Conservation (phyloP, 2,329 filamentous ascomycete species). For the Stachybotrys echinatus region DNA sequence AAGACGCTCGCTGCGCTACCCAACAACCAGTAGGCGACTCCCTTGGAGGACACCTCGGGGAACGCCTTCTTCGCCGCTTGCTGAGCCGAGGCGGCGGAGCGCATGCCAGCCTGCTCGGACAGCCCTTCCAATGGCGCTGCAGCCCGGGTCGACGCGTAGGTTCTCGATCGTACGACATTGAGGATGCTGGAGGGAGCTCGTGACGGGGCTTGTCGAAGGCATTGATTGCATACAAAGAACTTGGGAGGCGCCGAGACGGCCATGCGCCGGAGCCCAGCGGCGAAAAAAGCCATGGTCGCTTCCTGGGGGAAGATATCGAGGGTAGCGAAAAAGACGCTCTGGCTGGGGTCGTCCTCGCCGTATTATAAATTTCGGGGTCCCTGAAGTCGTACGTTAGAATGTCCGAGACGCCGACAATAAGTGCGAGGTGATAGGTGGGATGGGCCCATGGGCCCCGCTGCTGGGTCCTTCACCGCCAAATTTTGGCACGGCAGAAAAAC, state of each 20-base stretch:
- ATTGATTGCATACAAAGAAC: constrained; percentile 45
- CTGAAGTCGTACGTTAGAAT: neutral
- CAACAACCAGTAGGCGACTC: constrained; percentile 86
- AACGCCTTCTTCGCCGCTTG: constrained; percentile 33
- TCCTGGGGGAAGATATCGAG: neutral
- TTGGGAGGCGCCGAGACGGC: constrained; percentile 31
- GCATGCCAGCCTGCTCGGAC: constrained; percentile 17
- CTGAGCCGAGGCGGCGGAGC: constrained; percentile 12
- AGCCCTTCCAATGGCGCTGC: constrained; percentile 18
- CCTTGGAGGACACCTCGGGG: constrained; percentile 63
- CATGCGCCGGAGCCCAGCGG: constrained; percentile 35
- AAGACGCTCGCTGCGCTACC: constrained; percentile 91
- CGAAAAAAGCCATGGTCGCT: constrained; percentile 33
- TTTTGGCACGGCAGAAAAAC: constrained; percentile 24
- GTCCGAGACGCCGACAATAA: constrained; percentile 6
- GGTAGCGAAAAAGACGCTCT: neutral
- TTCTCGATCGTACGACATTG: constrained; percentile 31
- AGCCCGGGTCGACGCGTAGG: constrained; percentile 28
- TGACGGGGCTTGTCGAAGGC: constrained; percentile 29
- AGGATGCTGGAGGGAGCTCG: constrained; percentile 30
- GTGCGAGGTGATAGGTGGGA: constrained; percentile 24
- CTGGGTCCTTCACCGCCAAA: constrained; percentile 23
- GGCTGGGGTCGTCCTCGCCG: no score
- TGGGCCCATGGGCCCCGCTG: constrained; percentile 17
- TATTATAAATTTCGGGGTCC: neutral